A percentile compares a stretch with the other conserved stretches of the same genome.
phyloP scores from a whole-genome alignment of 495 filamentous ascomycete genomes.

The Arthonia radiata region DNA sequence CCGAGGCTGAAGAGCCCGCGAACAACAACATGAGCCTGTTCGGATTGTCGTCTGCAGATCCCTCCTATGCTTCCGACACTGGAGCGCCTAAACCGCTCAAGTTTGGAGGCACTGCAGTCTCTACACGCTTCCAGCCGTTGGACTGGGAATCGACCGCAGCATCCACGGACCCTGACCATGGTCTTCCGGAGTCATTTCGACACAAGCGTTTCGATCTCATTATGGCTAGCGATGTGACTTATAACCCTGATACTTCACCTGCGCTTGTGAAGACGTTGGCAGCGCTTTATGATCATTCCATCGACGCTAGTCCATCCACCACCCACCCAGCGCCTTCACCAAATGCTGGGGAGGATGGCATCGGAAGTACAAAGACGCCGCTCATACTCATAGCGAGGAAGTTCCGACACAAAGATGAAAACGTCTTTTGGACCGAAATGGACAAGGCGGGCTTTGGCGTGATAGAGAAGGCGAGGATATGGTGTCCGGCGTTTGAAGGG shows the following conservation, averaged over 20 bases:
- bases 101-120: no score
- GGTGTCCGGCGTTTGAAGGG: no score
- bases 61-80: no score
- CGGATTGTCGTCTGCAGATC: no score
- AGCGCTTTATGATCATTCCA: conserved; percentile 23
- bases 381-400: conserved; percentile 59
- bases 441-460: conserved; percentile 25
- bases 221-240: conserved; percentile 78
- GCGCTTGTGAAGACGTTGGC: conserved; percentile 46
- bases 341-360: no score
- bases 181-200: conserved; percentile 14
- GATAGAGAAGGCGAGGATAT: conserved; percentile 21
- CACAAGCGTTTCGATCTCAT: conserved; percentile 38
- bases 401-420: conserved; percentile 60
- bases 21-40: conserved; percentile 31
- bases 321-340: no score
- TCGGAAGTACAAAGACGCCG: no score
- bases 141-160: conserved; percentile 77
- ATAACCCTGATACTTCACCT: conserved; percentile 64
- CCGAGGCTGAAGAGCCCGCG: conserved; percentile 45
- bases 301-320: no score
- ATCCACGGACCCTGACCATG: conserved; percentile 15
- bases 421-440: conserved; percentile 59
- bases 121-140: conserved; percentile 32
- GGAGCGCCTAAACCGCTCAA: conserved; percentile 15